A percentile compares a stretch with the other conserved stretches of the same genome.
These are phyloP conservation scores for Rhamnella rubrinervis DNA, from an alignment of 331 rosid genomes.

Conservation along the genomic window DNA sequence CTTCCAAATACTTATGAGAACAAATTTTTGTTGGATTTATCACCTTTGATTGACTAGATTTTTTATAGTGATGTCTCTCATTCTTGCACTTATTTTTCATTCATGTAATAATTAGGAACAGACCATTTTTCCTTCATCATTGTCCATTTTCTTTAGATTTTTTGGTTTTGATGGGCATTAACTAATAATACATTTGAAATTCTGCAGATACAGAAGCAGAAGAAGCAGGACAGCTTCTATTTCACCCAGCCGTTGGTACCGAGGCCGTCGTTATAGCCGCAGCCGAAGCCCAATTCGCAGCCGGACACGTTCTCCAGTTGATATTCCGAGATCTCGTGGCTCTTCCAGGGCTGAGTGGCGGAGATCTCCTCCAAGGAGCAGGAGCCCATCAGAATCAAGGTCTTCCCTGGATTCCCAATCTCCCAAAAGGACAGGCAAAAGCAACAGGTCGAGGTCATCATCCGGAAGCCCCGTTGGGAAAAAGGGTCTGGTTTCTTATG, in stretches of 20 bases:
- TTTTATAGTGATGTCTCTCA: not conserved
- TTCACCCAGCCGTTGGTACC: conserved; percentile 78
- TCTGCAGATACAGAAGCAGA: conserved; percentile 52
- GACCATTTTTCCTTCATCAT: not conserved
- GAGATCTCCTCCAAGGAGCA: conserved; percentile 54
- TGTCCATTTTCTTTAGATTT: not conserved
- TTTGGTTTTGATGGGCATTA: not conserved
- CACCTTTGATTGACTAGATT: too few species aligned
- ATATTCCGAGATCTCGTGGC: conserved; percentile 35
- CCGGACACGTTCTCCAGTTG: conserved; percentile 54
- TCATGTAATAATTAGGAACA: too few species aligned
- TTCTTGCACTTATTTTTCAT: not conserved
- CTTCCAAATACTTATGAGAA: not conserved
- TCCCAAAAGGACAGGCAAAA: conserved; percentile 45
- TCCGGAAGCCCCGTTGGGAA: conserved; percentile 65
- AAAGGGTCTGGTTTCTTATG: conserved; percentile 86
- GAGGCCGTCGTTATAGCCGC: conserved; percentile 58
- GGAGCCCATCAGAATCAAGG: conserved; percentile 58
- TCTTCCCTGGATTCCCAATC: conserved; percentile 59
- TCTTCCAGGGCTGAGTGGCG: conserved; percentile 52
- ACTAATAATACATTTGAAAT: not conserved
- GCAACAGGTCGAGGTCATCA: conserved; percentile 52
- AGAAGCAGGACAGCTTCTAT: conserved; percentile 82
- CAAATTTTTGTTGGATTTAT: not conserved
- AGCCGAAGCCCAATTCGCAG: conserved; percentile 59